A percentile compares a stretch with the other conserved stretches of the same genome.
phyloP scores from a whole-genome alignment of 768 basidiomycete genomes.

The Russula dissimulans region DNA sequence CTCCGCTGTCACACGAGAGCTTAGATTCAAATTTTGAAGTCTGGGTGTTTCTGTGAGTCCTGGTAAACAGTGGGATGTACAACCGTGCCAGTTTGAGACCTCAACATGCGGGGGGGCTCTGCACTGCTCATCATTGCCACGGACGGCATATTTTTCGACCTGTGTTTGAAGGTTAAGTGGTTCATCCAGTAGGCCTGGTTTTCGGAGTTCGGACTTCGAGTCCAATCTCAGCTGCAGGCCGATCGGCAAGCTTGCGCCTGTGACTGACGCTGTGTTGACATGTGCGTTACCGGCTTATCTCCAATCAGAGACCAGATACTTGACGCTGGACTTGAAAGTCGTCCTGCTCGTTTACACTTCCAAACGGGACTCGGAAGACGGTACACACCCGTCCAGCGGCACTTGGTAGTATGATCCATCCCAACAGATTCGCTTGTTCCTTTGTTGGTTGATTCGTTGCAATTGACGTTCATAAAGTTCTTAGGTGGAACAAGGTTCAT shows the following conservation, averaged over 20 bases:
- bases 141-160: slow-evolving; percentile 41
- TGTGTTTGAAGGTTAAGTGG: slow-evolving; percentile 5
- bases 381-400: slow-evolving; percentile 73
- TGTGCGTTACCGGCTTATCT: slow-evolving; percentile 35
- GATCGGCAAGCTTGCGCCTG: slow-evolving; percentile 34
- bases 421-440: slow-evolving; percentile 4
- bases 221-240: slow-evolving; percentile 60
- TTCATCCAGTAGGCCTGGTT: slow-evolving; percentile 56
- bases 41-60: slow-evolving; percentile 69
- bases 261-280: slow-evolving; percentile 53
- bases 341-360: slow-evolving; percentile 50
- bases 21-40: slow-evolving; percentile 26
- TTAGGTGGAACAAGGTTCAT: slow-evolving; percentile 67
- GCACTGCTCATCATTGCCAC: slow-evolving; percentile 52
- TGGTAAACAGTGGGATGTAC: slow-evolving; percentile 56
- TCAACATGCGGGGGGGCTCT: slow-evolving; percentile 64
- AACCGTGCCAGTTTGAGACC: slow-evolving; percentile 56
- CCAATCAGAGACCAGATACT: background rate
- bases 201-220: slow-evolving; percentile 64
- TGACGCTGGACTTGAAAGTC: slow-evolving; percentile 33
- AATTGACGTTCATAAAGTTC: slow-evolving; percentile 36
- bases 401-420: slow-evolving; percentile 40
- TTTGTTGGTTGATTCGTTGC: background rate
- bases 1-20: background rate
- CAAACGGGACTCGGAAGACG: slow-evolving; percentile 45